Percentiles rank a stretch among this genome's conserved stretches.
Conservation (phyloP, 2,329 filamentous ascomycete species). For the Fusarium devonianum region DNA sequence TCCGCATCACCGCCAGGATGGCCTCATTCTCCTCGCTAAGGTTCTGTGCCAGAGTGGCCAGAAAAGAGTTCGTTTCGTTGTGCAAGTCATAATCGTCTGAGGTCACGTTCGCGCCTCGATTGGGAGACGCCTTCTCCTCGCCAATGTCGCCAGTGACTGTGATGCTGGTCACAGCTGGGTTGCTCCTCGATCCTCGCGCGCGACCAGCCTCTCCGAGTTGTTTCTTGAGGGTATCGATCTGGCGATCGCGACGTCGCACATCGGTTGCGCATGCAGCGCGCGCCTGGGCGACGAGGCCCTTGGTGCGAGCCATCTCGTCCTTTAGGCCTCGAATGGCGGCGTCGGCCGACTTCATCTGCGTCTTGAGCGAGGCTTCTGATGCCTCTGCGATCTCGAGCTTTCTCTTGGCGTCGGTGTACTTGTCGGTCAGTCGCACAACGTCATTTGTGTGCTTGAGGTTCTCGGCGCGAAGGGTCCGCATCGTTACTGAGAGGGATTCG, state of each 20-base stretch:
- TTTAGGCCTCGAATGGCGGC: slow-evolving; percentile 77
- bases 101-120: slow-evolving; percentile 29
- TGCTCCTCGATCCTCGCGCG: slow-evolving; percentile 64
- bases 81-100: slow-evolving; percentile 71
- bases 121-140: slow-evolving; percentile 53
- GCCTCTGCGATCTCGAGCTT: slow-evolving; percentile 68
- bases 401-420: slow-evolving; percentile 61
- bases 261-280: slow-evolving; percentile 89
- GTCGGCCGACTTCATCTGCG: slow-evolving; percentile 77
- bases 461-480: slow-evolving; percentile 78
- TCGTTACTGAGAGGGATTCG: slow-evolving; percentile 79
- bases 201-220: slow-evolving; percentile 77
- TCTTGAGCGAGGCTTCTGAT: slow-evolving; percentile 72
- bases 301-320: slow-evolving; percentile 82
- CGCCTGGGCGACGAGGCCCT: slow-evolving; percentile 81
- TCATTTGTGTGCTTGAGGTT: slow-evolving; percentile 76
- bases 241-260: slow-evolving; percentile 85
- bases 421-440: slow-evolving; percentile 65
- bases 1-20: slow-evolving; percentile 74
- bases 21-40: slow-evolving; percentile 93
- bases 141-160: slow-evolving; percentile 62
- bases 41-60: slow-evolving; percentile 82
- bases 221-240: slow-evolving; percentile 87
- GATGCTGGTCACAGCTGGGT: slow-evolving; percentile 63
- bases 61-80: slow-evolving; percentile 88